These are phyloP conservation scores for Avena eriantha DNA, from an alignment of 176 grass and related monocot genomes.

Conservation along the genomic window DNA sequence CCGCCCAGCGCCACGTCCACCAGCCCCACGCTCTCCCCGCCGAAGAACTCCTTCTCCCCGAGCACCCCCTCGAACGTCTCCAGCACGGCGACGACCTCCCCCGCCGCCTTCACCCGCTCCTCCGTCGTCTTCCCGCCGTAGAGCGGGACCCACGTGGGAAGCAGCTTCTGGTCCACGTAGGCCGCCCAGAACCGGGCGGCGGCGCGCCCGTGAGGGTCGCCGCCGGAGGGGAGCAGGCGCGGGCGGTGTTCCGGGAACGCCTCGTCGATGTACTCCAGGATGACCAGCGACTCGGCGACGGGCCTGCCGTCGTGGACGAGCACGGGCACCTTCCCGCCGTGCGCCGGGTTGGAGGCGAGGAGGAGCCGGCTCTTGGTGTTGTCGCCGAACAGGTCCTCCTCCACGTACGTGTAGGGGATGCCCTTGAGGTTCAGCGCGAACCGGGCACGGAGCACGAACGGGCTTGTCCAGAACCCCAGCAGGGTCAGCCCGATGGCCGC, in stretches of 20 bases:
- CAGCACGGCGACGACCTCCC: background rate
- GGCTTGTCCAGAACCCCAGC: constrained; percentile 28
- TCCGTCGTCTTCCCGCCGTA: background rate
- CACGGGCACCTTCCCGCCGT: constrained; percentile 32
- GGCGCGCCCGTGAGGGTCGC: background rate
- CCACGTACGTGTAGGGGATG: constrained; percentile 28
- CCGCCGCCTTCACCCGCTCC: background rate
- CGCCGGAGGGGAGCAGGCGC: background rate
- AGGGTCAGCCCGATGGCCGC: background rate
- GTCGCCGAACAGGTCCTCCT: constrained; percentile 32
- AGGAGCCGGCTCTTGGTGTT: constrained; percentile 21
- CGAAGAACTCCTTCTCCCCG: constrained; percentile 7
- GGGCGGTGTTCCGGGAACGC: background rate
- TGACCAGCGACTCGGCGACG: constrained; percentile 22
- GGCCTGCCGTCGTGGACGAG: constrained; percentile 12
- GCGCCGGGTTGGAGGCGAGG: constrained; percentile 12
- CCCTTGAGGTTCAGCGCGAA: constrained; percentile 34
- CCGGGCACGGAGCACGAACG: constrained; percentile 16
- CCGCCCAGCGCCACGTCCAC: constrained; percentile 23
- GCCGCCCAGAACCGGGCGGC: constrained; percentile 13
- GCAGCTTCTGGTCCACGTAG: constrained; percentile 25
- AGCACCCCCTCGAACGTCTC: constrained; percentile 29
- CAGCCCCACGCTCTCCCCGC: constrained; percentile 4
- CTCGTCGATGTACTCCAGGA: constrained; percentile 30
- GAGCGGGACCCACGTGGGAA: background rate